Evolutionary conservation across 345 rosid species (phyloP).

Genomic region (Rhodamnia rubescens): DNA sequence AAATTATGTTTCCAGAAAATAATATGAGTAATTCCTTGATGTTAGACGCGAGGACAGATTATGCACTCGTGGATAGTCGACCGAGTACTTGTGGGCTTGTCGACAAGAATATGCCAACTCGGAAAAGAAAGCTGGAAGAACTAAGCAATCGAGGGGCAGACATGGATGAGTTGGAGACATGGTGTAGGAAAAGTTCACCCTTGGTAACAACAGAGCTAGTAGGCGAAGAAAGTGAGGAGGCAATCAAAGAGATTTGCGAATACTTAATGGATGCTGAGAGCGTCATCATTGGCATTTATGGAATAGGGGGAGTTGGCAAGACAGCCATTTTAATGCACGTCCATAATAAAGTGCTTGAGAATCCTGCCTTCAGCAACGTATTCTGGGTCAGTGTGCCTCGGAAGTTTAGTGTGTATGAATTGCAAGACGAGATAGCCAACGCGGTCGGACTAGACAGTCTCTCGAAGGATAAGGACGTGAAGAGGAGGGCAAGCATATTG

Average conservation of each 20-base stretch:
- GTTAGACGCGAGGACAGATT: background rate
- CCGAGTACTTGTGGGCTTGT: rapidly evolving
- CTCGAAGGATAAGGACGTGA: background rate
- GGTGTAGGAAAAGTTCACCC: background rate
- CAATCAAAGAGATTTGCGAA: rapidly evolving
- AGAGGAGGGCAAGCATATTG: background rate
- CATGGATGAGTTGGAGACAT: background rate
- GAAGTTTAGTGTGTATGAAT: background rate
- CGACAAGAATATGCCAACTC: rapidly evolving
- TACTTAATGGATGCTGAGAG: background rate
- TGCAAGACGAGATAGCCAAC: background rate
- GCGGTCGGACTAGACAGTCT: background rate
- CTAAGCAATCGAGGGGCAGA: background rate
- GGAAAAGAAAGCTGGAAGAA: background rate
- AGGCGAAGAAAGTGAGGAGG: background rate
- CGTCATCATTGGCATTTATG: background rate
- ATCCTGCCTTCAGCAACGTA: background rate
- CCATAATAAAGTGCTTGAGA: no score
- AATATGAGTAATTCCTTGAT: rapidly evolving
- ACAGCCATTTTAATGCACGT: no score
- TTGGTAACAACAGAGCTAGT: background rate
- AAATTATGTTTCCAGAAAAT: rapidly evolving
- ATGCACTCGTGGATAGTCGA: rapidly evolving
- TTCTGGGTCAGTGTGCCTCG: background rate
- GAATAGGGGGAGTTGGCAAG: no score